Evolutionary conservation across 2,329 filamentous ascomycete genomes (phyloP), one percentile per base, ranked within the genome.

Genomic region (Parasarocladium wereldwijsianum): DNA sequence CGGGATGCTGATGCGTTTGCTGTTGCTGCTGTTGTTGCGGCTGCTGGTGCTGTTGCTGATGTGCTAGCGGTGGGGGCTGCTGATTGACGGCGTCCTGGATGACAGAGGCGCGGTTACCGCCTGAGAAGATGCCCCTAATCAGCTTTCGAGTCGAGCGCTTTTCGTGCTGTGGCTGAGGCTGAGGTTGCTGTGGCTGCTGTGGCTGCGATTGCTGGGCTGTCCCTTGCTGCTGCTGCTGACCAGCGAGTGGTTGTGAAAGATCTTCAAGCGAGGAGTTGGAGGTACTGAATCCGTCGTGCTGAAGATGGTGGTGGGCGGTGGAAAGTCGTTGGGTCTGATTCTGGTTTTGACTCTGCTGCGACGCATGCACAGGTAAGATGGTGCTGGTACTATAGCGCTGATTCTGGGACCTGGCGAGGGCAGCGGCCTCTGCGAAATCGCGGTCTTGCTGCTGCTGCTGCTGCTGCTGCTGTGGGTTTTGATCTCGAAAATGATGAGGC

Each of bases 141-240:
- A 69, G 49, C 42, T 62, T 64, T 38, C 64, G 60, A 24, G 63
- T 60, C 25, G 61, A 66, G 36, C 62, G 60, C 43, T 64, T 64
- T 35, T 66, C 50, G 31, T 49, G 47, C 35, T 42, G 38, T 28
- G 34, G 33, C 31, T 34, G 33, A 9, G 39, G 40, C 31, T 40
- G 54, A 32, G 34, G 41, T 37, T 45, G 39, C 24, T 36, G 34
- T 20, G 38, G 31, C 17, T 37, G 32, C 27, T 40, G 35, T 31
- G 38, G 33, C 17, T 24, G 29, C 19, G 26, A 32, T 24, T 14
- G 23, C 25, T 31, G 23, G 19, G 19, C 19, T 27, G 14, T 24
- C 33, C 26, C 29, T 18, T 29, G 31, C 26, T 17, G 45, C 33
- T 26, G 46, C 24, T 41, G 40, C 29, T 46, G 34, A 17, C 14